Conservation (phyloP, 441 rosid species). For the Adansonia grandidieri region DNA sequence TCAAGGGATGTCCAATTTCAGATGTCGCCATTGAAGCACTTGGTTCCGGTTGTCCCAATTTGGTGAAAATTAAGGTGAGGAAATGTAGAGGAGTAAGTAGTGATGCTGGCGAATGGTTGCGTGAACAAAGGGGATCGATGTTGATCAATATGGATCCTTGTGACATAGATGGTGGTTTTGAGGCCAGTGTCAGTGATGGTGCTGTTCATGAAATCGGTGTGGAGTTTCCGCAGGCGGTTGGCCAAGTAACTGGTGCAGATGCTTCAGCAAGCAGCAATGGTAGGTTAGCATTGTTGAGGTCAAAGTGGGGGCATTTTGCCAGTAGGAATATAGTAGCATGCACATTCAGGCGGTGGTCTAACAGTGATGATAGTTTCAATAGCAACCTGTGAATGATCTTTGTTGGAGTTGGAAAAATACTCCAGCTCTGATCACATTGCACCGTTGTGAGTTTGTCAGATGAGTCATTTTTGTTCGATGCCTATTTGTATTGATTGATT, state of each 20-base stretch:
- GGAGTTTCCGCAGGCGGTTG: constrained; percentile 39
- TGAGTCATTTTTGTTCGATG: not conserved
- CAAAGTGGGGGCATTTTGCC: constrained; percentile 63
- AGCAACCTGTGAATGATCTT: constrained; percentile 43
- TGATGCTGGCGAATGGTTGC: constrained; percentile 54
- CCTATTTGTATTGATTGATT: not conserved
- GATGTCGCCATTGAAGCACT: constrained; percentile 58
- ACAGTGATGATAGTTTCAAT: constrained; percentile 40
- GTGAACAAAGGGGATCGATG: constrained; percentile 46
- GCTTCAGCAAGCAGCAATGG: constrained; percentile 45
- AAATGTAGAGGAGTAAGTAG: constrained; percentile 58
- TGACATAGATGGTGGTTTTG: constrained; percentile 40
- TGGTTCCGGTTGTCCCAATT: constrained; percentile 58
- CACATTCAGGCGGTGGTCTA: constrained; percentile 64
- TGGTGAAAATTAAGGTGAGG: constrained; percentile 65
- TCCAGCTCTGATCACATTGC: constrained; percentile 21
- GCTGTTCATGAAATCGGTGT: constrained; percentile 39
- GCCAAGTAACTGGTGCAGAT: constrained; percentile 40
- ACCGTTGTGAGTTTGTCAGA: not conserved
- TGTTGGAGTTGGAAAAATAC: constrained; percentile 19
- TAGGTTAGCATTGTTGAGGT: constrained; percentile 54
- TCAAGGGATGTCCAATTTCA: constrained; percentile 59
- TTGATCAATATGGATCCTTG: constrained; percentile 53
- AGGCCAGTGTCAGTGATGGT: constrained; percentile 35
- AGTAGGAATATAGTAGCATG: constrained; percentile 62